phyloP scores from a whole-genome alignment of 140 eudicot species.

The Anethum foeniculum region DNA sequence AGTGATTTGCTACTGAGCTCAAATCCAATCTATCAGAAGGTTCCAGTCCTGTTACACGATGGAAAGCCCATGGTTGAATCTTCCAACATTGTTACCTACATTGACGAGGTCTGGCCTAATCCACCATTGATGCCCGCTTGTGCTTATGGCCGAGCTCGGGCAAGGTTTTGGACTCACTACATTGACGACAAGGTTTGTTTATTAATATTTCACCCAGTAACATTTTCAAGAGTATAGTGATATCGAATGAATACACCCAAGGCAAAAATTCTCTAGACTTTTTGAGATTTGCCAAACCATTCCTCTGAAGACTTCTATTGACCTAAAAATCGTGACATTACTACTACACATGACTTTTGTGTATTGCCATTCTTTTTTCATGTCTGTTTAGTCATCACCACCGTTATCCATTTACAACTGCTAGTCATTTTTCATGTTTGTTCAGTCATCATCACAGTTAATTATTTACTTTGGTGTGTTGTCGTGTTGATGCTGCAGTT shows the following conservation, averaged over 20 bases:
- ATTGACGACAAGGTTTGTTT: slow-evolving; percentile 59
- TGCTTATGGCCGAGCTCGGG: slow-evolving; percentile 43
- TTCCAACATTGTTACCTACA: slow-evolving; percentile 53
- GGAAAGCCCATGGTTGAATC: slow-evolving; percentile 54
- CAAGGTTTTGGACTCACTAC: slow-evolving; percentile 62
- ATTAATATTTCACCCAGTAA: background rate
- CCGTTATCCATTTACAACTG: background rate
- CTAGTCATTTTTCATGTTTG: background rate
- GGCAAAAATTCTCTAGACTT: background rate
- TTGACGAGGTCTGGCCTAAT: slow-evolving; percentile 51
- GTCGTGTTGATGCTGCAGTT: slow-evolving; percentile 23
- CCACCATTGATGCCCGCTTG: slow-evolving; percentile 40
- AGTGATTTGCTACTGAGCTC: slow-evolving; percentile 58
- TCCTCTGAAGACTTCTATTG: background rate
- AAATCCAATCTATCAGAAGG: slow-evolving; percentile 58
- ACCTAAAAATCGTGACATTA: background rate
- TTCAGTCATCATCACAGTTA: background rate
- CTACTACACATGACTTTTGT: background rate
- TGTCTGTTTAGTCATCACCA: background rate
- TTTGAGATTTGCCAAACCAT: too few species aligned
- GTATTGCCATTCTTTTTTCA: background rate
- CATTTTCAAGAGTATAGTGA: background rate
- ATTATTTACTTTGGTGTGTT: background rate
- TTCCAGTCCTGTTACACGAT: slow-evolving; percentile 53
- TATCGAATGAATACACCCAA: background rate